Evolutionary conservation across 2,329 filamentous ascomycete genomes (phyloP).

Genomic region (Didymella lethalis): DNA sequence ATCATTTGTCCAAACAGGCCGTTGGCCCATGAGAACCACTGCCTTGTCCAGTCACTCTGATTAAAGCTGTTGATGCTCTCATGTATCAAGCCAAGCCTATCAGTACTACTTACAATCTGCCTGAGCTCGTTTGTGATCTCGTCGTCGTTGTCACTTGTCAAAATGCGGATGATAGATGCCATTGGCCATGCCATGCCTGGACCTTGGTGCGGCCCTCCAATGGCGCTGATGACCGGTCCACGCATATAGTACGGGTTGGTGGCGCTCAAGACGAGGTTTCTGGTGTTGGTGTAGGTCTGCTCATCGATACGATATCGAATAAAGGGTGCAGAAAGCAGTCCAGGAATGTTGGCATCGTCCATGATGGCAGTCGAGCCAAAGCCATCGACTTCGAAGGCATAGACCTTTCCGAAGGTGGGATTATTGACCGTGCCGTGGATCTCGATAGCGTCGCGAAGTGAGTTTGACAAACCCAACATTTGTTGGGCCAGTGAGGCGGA

Average conservation of each 20-base stretch:
- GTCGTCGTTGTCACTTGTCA: slow-evolving; percentile 58
- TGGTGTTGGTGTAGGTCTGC: slow-evolving; percentile 58
- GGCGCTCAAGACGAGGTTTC: slow-evolving; percentile 54
- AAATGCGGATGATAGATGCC: slow-evolving; percentile 59
- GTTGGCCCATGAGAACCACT: slow-evolving; percentile 63
- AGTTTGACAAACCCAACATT: slow-evolving; percentile 65
- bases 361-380: slow-evolving; percentile 64
- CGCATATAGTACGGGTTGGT: slow-evolving; percentile 61
- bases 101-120: slow-evolving; percentile 58
- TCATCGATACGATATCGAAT: slow-evolving; percentile 61
- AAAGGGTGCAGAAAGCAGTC: slow-evolving; percentile 70
- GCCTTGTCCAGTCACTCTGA: slow-evolving; percentile 56
- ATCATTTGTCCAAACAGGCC: slow-evolving; percentile 61
- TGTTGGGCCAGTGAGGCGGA: slow-evolving; percentile 61
- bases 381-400: slow-evolving; percentile 60
- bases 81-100: slow-evolving; percentile 59
- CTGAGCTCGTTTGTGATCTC: slow-evolving; percentile 57
- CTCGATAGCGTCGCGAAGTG: slow-evolving; percentile 56
- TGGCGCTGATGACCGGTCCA: slow-evolving; percentile 57
- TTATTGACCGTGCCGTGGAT: slow-evolving; percentile 53
- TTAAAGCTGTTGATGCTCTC: slow-evolving; percentile 62
- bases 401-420: slow-evolving; percentile 51
- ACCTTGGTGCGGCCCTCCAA: slow-evolving; percentile 59
- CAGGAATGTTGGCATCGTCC: slow-evolving; percentile 77
- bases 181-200: slow-evolving; percentile 61